These are phyloP conservation scores for Zea mays DNA, from an alignment of 176 grass and related monocot species.

Conservation along the genomic window DNA sequence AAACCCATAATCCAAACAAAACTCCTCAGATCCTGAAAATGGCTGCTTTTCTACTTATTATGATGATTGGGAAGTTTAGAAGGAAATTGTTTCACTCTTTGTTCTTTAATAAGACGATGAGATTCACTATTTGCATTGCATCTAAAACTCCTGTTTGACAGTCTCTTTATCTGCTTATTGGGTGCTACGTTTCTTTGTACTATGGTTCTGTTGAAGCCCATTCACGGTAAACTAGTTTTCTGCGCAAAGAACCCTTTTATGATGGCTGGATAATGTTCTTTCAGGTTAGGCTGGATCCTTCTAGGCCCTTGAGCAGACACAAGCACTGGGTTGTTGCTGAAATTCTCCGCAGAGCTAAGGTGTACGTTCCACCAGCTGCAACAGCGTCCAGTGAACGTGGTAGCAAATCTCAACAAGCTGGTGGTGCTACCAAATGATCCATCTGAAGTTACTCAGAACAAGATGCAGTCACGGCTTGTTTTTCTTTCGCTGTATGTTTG, in stretches of 20 bases:
- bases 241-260: background rate
- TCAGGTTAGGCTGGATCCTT: constrained; percentile 82
- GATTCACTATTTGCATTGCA: background rate
- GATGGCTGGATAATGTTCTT: constrained; percentile 10
- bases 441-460: no score
- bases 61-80: background rate
- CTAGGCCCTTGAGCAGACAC: constrained; percentile 80
- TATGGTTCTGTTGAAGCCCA: background rate
- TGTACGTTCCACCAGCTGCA: constrained; percentile 54
- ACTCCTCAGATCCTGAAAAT: background rate
- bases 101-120: background rate
- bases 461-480: background rate
- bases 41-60: background rate
- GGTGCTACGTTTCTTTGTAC: background rate
- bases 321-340: constrained; percentile 80
- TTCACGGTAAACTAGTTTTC: background rate
- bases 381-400: constrained; percentile 8
- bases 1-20: no score
- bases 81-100: background rate
- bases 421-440: constrained; percentile 26
- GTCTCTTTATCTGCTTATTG: constrained; percentile 19
- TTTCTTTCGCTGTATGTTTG: background rate
- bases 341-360: constrained; percentile 77
- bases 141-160: no score
- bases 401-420: constrained; percentile 20